Base-by-base conservation (phyloP, 495 filamentous ascomycete species). In the Daldinia vernicosa region DNA sequence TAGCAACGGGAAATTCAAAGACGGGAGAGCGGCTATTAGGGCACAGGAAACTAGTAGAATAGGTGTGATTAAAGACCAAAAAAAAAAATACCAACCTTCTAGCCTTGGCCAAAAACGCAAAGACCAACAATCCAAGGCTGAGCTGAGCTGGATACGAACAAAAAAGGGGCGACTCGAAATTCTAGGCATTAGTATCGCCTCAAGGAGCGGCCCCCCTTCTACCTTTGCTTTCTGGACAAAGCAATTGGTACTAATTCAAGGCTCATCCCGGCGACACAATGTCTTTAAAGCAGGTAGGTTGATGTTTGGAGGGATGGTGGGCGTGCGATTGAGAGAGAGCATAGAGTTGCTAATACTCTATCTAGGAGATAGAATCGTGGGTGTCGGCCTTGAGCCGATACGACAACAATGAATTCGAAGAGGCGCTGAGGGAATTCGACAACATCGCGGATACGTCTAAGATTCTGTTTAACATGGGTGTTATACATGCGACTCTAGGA, bases 281-380 rank as follows among this genome's bases (percentile, higher is more conserved):
- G 91, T 93, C 90, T 74, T 78, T 93, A 78, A 93, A 93, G 79
- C 90, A 92, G 86, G 91, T 92, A 76, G 77, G 87, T 77, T 33
- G 12, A 35, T 35, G 12, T 35, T 14, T 12, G 14, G 33, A 35
- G 33, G 12, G 14, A 35, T 35, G 33, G 33, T 14, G 33, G 33
- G 33, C 12, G 33, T 35, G 33, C 33, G 33, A 14, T 35, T 33
- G 3, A 33, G 11, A 4, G 4, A 2, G 26, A 14, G 33, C 33
- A 35, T 14, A 35, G 33, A 35, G 33, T 35, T 72, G 17, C 70
- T 60, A 30, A 70, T 51, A 30, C 58, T 56, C 7, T 58, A 67
- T 79, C 39, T 28, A 99, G 94, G 96, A 98, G 91, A 98, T 99
- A 81, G 94, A 98, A 84, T 95, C 92, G 35, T 99, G 95, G 95